Evolutionary conservation across 148 eudicot genomes (phyloP).

Genomic region (Amaranthus hypochondriacus): DNA sequence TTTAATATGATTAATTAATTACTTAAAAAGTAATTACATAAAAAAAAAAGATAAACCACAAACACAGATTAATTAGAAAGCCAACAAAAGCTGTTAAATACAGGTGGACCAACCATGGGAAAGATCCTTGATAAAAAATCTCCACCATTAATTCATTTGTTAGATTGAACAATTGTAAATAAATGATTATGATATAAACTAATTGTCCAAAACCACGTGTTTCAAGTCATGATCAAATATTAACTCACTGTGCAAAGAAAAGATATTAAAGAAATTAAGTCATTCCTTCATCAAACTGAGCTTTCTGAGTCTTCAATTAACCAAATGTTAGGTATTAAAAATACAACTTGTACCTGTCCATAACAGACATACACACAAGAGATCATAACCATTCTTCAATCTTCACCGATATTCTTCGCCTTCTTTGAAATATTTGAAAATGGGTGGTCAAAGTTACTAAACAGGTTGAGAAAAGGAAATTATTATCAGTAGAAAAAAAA

Average conservation of each 20-base stretch:
- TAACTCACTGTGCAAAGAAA: background rate
- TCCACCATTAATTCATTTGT: constrained; percentile 16
- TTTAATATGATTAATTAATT: no score
- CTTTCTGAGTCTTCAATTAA: constrained; percentile 20
- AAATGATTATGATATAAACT: background rate
- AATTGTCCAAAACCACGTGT: background rate
- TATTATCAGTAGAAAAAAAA: constrained; percentile 46
- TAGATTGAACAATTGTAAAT: background rate
- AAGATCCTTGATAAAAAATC: constrained; percentile 17
- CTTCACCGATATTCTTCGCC: constrained; percentile 5
- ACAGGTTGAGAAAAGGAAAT: constrained; percentile 47
- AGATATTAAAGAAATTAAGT: background rate
- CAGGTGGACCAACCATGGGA: constrained; percentile 37
- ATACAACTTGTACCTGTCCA: constrained; percentile 18
- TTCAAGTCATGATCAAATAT: background rate
- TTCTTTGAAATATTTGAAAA: constrained; percentile 19
- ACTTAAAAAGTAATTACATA: background rate
- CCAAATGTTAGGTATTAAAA: constrained; percentile 1
- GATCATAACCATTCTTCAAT: background rate
- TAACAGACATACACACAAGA: background rate
- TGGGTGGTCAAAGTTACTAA: constrained; percentile 72
- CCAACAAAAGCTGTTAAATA: constrained; percentile 14
- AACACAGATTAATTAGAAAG: constrained; percentile 14
- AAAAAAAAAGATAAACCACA: background rate
- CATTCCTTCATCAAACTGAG: constrained; percentile 5